phyloP scores from a whole-genome alignment of 768 basidiomycete genomes.

The Tricholoma saponaceum region DNA sequence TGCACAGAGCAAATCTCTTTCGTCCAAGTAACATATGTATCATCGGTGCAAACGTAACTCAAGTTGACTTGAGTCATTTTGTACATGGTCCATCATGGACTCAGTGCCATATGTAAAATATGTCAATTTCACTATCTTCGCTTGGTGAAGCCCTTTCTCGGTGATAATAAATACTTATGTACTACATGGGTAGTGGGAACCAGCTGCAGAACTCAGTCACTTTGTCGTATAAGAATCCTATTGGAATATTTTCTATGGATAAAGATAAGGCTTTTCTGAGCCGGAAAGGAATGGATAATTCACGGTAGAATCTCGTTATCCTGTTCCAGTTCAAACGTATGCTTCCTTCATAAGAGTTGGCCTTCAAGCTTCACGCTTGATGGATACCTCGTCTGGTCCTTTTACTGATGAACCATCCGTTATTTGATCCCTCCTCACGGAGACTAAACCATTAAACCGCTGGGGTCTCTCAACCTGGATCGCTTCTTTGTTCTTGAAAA shows the following conservation, averaged over 20 bases:
- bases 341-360: neutral
- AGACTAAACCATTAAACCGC: constrained; percentile 34
- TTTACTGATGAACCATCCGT: neutral
- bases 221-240: no score
- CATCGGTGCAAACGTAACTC: neutral
- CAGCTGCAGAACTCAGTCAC: no score
- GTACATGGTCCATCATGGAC: neutral
- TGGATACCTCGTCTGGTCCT: neutral
- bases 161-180: no score
- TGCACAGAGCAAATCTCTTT: neutral
- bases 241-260: no score
- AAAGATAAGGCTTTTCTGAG: no score
- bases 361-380: neutral
- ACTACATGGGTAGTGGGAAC: no score
- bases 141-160: no score
- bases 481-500: constrained; percentile 39
- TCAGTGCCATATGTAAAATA: neutral
- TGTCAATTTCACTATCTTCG: no score
- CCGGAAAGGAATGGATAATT: no score
- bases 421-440: neutral
- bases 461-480: constrained; percentile 40
- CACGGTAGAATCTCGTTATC: no score
- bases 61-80: neutral
- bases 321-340: neutral
- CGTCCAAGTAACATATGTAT: neutral